These are phyloP conservation scores for Mortierella sp. DNA, from an alignment of 371 early-diverging fungal genomes.

Conservation along the genomic window DNA sequence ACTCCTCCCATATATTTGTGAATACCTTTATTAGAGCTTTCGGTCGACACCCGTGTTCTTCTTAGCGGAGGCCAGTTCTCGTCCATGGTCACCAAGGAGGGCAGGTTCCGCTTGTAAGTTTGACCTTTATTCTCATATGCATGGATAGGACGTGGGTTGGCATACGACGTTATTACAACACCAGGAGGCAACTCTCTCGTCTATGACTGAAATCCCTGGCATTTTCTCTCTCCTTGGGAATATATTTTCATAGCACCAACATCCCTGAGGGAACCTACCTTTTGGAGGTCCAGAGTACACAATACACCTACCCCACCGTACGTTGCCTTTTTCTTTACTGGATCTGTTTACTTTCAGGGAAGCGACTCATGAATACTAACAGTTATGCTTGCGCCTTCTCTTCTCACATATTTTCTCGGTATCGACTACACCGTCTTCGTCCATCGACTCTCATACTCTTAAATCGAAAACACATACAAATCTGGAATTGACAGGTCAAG, in stretches of 20 bases:
- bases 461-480: not conserved
- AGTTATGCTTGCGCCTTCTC: not conserved
- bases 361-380: not conserved
- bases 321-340: not conserved
- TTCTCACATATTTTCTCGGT: not conserved
- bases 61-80: slow-evolving; percentile 54
- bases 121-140: not conserved
- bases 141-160: not conserved
- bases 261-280: slow-evolving; percentile 63
- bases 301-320: slow-evolving; percentile 59
- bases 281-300: slow-evolving; percentile 60
- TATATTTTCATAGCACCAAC: slow-evolving; percentile 30
- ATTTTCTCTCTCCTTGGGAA: not conserved
- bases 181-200: too few relatives aligned
- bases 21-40: slow-evolving; percentile 25
- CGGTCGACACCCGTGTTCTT: slow-evolving; percentile 37
- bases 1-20: not conserved
- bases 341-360: not conserved
- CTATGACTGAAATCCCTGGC: not conserved
- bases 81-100: slow-evolving; percentile 47
- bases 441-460: not conserved
- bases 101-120: slow-evolving; percentile 47
- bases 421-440: too few relatives aligned
- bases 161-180: not conserved
- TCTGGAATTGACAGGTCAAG: slow-evolving; percentile 22